These are phyloP conservation scores for Hypoxylon lienhwacheense DNA, from an alignment of 495 filamentous ascomycete genomes.

Conservation along the genomic window DNA sequence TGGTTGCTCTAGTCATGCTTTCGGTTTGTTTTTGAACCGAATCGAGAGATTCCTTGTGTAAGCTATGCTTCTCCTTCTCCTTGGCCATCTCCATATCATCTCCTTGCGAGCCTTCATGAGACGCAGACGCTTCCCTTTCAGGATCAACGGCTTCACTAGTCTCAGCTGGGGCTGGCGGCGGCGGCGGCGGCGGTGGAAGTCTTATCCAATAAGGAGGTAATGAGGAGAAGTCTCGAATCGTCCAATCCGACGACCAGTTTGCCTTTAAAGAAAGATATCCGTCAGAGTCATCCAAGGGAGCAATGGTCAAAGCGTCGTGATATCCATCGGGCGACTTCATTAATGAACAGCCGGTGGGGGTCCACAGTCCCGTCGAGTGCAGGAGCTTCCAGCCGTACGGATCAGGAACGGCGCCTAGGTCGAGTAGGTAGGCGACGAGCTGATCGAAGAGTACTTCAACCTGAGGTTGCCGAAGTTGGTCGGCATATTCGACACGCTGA, in stretches of 20 bases:
- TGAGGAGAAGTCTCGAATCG: slow-evolving; percentile 52
- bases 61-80: slow-evolving; percentile 19
- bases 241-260: slow-evolving; percentile 60
- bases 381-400: slow-evolving; percentile 60
- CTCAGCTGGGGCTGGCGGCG: slow-evolving; percentile 7
- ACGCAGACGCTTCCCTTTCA: neutral
- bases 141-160: slow-evolving; percentile 2
- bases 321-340: slow-evolving; percentile 56
- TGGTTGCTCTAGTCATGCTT: slow-evolving; percentile 29
- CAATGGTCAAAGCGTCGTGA: slow-evolving; percentile 58
- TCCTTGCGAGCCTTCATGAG: neutral
- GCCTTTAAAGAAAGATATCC: slow-evolving; percentile 61
- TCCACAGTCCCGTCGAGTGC: slow-evolving; percentile 63
- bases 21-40: slow-evolving; percentile 36
- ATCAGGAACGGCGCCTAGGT: slow-evolving; percentile 63
- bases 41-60: slow-evolving; percentile 43
- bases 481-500: slow-evolving; percentile 64
- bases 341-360: slow-evolving; percentile 61
- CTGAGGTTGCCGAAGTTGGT: slow-evolving; percentile 65
- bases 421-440: slow-evolving; percentile 62
- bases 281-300: slow-evolving; percentile 62
- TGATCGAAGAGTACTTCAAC: slow-evolving; percentile 66
- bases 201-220: slow-evolving; percentile 67
- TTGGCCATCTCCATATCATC: slow-evolving; percentile 12
- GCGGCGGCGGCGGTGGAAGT: slow-evolving; percentile 42